Evolutionary conservation across 106 monocot genomes (phyloP).

Genomic region (Dioscorea zingiberensis): DNA sequence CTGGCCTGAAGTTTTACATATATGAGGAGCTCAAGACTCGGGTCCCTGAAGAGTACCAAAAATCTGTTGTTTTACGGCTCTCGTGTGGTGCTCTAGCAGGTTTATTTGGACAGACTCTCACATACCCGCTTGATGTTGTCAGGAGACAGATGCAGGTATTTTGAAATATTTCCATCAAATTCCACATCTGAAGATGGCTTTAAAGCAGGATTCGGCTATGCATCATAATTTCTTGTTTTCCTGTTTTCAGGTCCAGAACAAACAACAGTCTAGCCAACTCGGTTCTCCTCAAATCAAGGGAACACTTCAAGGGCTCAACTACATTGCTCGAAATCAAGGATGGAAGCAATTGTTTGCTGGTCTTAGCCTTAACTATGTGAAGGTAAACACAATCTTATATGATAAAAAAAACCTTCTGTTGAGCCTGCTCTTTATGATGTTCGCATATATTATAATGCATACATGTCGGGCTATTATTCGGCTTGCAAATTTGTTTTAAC

Average conservation of each 20-base stretch:
- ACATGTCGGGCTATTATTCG: too few species aligned
- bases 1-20: conserved; percentile 87
- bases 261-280: conserved; percentile 6
- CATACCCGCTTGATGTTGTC: conserved; percentile 88
- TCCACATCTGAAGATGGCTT: too few species aligned
- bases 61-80: conserved; percentile 48
- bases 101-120: conserved; percentile 86
- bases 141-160: conserved; percentile 91
- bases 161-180: not conserved
- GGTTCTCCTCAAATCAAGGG: conserved; percentile 31
- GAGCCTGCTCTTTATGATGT: too few species aligned
- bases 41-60: conserved; percentile 63
- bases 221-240: not conserved
- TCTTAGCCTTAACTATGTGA: conserved; percentile 80
- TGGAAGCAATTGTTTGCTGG: conserved; percentile 81
- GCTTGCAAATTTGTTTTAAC: not conserved
- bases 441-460: too few species aligned
- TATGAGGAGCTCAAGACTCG: conserved; percentile 76
- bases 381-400: conserved; percentile 35
- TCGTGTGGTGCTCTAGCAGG: conserved; percentile 87
- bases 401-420: too few species aligned
- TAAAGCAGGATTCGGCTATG: too few species aligned
- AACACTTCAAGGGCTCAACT: conserved; percentile 51
- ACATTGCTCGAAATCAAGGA: conserved; percentile 54
- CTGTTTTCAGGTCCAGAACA: conserved; percentile 53